A percentile compares a stretch with the other conserved stretches of the same genome.
Evolutionary conservation across 116 monocot genomes (phyloP).

Genomic region (Papilionanthe hybrid): DNA sequence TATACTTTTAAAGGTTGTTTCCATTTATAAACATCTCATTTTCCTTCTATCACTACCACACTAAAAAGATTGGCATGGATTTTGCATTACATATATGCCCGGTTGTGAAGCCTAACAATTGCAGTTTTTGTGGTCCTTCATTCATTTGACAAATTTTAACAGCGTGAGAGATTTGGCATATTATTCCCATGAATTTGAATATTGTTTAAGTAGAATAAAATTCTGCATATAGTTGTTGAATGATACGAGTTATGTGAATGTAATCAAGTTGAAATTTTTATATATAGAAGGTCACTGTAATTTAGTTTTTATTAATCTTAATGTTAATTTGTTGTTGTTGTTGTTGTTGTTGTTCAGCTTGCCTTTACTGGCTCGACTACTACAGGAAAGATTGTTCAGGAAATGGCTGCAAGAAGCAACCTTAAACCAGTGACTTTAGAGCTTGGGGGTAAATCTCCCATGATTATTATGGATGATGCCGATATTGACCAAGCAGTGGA

Average conservation of each 20-base stretch:
- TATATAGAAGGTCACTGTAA: neutral
- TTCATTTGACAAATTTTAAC: neutral
- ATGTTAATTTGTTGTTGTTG: neutral
- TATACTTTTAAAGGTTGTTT: neutral
- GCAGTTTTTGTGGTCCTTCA: neutral
- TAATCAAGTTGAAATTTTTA: neutral
- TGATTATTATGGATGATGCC: constrained; percentile 89
- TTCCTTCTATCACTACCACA: neutral
- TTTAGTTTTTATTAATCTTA: neutral
- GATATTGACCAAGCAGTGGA: constrained; percentile 90
- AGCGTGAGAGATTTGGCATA: neutral
- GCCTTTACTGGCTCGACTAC: constrained; percentile 93
- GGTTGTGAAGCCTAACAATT: neutral
- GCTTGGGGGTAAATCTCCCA: constrained; percentile 97
- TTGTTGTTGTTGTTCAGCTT: constrained; percentile 33
- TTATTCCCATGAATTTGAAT: neutral
- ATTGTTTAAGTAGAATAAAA: neutral
- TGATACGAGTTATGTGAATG: neutral
- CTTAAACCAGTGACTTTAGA: constrained; percentile 90
- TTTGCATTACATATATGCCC: neutral
- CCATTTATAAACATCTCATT: neutral
- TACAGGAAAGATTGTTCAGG: constrained; percentile 78
- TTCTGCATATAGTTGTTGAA: neutral
- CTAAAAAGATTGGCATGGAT: neutral
- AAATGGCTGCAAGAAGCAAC: constrained; percentile 91